Evolutionary conservation across 2,329 filamentous ascomycete genomes (phyloP).

Genomic region (Claviceps sorghi): DNA sequence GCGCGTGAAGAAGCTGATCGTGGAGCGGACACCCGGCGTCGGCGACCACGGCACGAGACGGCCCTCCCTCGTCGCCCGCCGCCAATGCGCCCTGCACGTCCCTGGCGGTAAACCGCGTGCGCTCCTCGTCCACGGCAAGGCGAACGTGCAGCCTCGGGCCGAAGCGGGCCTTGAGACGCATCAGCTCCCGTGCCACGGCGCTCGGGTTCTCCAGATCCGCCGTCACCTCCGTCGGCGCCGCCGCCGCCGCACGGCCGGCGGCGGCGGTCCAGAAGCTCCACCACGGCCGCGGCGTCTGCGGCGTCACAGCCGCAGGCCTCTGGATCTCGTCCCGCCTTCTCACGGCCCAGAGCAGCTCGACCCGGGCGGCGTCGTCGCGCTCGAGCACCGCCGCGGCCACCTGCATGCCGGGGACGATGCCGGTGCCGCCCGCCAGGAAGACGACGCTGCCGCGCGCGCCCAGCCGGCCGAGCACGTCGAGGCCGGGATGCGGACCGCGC

Average conservation of each 20-base stretch:
- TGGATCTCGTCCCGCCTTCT: conserved; percentile 39
- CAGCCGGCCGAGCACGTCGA: conserved; percentile 27
- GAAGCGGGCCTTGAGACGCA: conserved; percentile 43
- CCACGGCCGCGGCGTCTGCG: conserved; percentile 9
- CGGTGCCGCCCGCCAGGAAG: conserved; percentile 85
- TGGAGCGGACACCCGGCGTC: conserved; percentile 15
- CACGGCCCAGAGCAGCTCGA: conserved; percentile 76
- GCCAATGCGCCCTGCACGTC: conserved; percentile 27
- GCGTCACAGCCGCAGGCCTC: not conserved
- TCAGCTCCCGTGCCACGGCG: conserved; percentile 47
- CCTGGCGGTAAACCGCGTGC: conserved; percentile 43
- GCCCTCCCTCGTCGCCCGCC: not conserved
- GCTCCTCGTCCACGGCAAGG: conserved; percentile 74
- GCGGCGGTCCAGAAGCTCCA: conserved; percentile 12
- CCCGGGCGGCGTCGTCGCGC: conserved; percentile 16
- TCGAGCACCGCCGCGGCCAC: conserved; percentile 49
- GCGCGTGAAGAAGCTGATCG: conserved; percentile 16
- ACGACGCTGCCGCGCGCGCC: conserved; percentile 36
- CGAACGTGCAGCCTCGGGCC: conserved; percentile 46
- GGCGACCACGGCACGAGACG: not conserved
- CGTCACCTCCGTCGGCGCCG: conserved; percentile 10
- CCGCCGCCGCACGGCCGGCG: not conserved
- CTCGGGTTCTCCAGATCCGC: conserved; percentile 18
- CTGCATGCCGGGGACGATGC: conserved; percentile 81
- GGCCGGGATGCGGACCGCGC: conserved; percentile 64